phyloP scores from a whole-genome alignment of 2,329 filamentous ascomycete species.

The Dactylonectria estremocensis region DNA sequence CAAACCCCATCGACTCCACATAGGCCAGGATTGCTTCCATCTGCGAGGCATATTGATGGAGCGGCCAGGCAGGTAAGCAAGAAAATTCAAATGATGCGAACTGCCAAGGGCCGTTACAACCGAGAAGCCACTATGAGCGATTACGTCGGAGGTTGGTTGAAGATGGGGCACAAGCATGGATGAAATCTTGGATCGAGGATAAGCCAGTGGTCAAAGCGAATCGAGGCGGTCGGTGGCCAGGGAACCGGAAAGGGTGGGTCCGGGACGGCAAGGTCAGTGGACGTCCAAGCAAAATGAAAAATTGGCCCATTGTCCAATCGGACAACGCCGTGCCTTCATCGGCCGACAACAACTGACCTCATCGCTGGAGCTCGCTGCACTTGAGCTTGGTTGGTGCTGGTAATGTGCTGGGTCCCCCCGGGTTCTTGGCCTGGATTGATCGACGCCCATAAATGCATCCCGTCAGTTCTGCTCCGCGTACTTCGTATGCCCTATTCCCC shows the following conservation, averaged over 20 bases:
- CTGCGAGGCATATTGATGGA: background rate
- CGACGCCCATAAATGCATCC: background rate
- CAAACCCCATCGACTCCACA: background rate
- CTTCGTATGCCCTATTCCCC: slow-evolving; percentile 16
- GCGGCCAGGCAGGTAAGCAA: background rate
- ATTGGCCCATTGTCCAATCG: slow-evolving; percentile 42
- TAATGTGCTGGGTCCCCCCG: slow-evolving; percentile 2
- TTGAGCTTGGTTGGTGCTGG: slow-evolving; percentile 7
- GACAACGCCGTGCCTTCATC: slow-evolving; percentile 28
- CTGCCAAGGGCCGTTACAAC: background rate
- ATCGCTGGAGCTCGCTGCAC: slow-evolving; percentile 33
- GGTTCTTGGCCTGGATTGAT: slow-evolving; percentile 4
- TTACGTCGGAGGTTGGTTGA: slow-evolving; percentile 10
- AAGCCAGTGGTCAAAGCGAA: background rate
- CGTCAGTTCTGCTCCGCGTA: background rate
- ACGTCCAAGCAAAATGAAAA: slow-evolving; percentile 22
- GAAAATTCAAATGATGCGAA: background rate
- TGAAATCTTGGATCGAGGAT: slow-evolving; percentile 16
- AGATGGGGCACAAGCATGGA: background rate
- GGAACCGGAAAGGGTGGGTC: slow-evolving; percentile 23
- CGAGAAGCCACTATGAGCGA: background rate
- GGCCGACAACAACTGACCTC: slow-evolving; percentile 45
- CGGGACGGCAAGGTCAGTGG: background rate
- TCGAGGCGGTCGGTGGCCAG: slow-evolving; percentile 18
- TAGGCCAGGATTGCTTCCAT: background rate